Base-by-base conservation (phyloP, 192 early-diverging fungal species). In the Fimicolochytrium jonesii region DNA sequence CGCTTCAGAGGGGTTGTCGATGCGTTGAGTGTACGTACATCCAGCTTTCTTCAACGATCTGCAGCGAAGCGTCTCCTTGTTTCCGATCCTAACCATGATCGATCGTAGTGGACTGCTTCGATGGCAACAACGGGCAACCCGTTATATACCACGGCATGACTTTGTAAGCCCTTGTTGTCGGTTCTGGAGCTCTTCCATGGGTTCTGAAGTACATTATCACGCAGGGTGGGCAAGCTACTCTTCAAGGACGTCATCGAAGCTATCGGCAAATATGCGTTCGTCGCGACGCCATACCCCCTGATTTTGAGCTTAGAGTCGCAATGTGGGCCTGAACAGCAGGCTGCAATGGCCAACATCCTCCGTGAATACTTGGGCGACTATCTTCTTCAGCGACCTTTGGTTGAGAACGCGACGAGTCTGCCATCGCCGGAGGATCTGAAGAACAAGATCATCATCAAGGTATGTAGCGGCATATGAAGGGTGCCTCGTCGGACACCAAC, bases 251-350 rank as follows among this genome's bases (percentile, higher is more conserved):
- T 86, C 2, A 79, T 95, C 28, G 84, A 89, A 45, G 90, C 88
- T 2, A 92, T 96, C 30, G 73, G 74, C 10, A 84, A 80, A 60
- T 96, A 94, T 67, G 94, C 90, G 6, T 96, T 96, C 72, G 85
- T 83, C 6, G 80, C 81, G 7, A 86, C 89, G 13, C 79, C 83
- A 28, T 93, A 90, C 48, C 93, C 93, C 4, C 70, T 94, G 20
- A 90, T 91, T 47, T 62, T 95, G 48, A 91, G 89, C 13, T 64
- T 95, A 5, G 93, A 95, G 70, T 83, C 85, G 7, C 89, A 91
- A 69, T 95, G 93, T 65, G 77, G 78, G 30, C 57, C 80, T 23
- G 70, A 78, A 18, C 89, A 91, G 68, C 93, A 95, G 63, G 80
- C 67, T 17, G 67, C 72, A 13, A 89, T 93, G 86, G 93, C 90